Percentiles rank a stretch among this genome's conserved stretches.
Conservation (phyloP, 306 rosid species). For the Quercus wislizeni region DNA sequence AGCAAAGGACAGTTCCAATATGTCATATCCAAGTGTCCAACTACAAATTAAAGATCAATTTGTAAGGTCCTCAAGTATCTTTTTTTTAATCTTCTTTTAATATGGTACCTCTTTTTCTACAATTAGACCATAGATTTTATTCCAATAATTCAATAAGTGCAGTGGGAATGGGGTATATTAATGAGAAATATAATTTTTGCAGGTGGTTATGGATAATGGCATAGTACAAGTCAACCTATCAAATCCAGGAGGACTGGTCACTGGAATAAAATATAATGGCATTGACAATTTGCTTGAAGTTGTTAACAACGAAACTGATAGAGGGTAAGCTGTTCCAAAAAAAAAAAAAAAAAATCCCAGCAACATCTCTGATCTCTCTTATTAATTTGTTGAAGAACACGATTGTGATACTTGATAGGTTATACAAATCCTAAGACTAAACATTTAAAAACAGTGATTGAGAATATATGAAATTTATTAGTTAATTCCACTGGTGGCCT, state of each 20-base stretch:
- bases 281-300: slow-evolving; percentile 85
- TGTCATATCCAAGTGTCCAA: slow-evolving; percentile 42
- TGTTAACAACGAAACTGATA: slow-evolving; percentile 61
- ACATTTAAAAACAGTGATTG: no score
- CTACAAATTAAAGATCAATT: slow-evolving; percentile 43
- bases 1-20: not conserved
- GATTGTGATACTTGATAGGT: not conserved
- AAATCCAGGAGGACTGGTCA: slow-evolving; percentile 76
- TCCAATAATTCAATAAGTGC: not conserved
- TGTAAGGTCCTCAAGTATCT: slow-evolving; percentile 13
- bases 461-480: no score
- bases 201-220: slow-evolving; percentile 97
- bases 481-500: no score
- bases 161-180: not conserved
- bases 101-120: not conserved
- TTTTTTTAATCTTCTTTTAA: not conserved
- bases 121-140: not conserved
- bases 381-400: not conserved
- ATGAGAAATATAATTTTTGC: slow-evolving; percentile 8
- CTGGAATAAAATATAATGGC: slow-evolving; percentile 72
- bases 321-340: slow-evolving; percentile 51
- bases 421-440: no score
- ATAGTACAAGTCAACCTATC: slow-evolving; percentile 79
- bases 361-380: not conserved
- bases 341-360: no score